These are phyloP conservation scores for Mycena latifolia DNA, from an alignment of 768 basidiomycete species.

Conservation along the genomic window DNA sequence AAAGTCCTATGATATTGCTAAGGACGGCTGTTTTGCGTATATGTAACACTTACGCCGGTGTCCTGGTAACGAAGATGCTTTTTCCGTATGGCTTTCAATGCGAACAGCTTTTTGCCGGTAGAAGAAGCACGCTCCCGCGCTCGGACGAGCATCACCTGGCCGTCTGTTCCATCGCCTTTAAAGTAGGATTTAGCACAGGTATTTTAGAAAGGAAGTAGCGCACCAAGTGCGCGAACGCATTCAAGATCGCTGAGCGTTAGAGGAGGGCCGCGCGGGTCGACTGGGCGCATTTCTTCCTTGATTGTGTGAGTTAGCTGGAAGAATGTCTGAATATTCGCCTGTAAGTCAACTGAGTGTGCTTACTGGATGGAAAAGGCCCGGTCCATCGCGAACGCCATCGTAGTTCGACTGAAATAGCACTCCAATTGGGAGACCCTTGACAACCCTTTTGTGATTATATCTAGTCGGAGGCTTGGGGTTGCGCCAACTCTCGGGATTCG, in stretches of 20 bases:
- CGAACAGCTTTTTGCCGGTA: conserved; percentile 56
- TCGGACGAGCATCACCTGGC: conserved; percentile 57
- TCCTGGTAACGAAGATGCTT: conserved; percentile 48
- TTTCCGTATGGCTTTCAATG: conserved; percentile 59
- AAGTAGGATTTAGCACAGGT: neutral
- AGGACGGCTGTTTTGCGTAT: too few relatives aligned
- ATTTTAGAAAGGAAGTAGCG: neutral
- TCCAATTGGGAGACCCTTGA: neutral
- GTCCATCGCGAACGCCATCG: conserved; percentile 5
- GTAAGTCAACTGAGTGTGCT: neutral
- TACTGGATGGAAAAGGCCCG: conserved; percentile 11
- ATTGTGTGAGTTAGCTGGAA: conserved; percentile 21
- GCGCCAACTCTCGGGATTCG: neutral
- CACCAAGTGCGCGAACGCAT: conserved; percentile 57
- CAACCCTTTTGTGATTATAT: conserved; percentile 12
- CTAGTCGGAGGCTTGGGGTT: conserved; percentile 5
- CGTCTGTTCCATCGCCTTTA: conserved; percentile 56
- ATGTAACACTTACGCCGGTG: too few relatives aligned
- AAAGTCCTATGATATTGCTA: neutral
- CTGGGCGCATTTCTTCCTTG: conserved; percentile 37
- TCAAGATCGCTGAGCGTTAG: conserved; percentile 55
- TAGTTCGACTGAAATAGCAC: neutral
- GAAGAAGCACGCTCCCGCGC: conserved; percentile 42
- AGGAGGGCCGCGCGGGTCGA: conserved; percentile 50
- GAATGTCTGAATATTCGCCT: conserved; percentile 10